Evolutionary conservation across 495 filamentous ascomycete species (phyloP), one percentile per base, ranked within the genome.

Genomic region (Aspergillus sparsus): DNA sequence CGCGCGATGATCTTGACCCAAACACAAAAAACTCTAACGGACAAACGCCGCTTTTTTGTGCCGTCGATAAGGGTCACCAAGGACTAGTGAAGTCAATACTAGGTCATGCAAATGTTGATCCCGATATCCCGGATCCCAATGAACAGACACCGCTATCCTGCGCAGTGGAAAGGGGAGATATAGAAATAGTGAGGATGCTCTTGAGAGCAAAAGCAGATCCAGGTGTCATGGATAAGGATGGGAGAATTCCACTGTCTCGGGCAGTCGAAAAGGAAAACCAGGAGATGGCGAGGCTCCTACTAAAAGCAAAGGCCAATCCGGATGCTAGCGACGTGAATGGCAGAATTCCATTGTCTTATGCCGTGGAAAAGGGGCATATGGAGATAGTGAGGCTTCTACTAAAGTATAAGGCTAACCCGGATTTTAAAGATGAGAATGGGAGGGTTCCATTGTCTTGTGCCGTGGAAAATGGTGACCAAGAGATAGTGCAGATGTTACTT

Each of bases 401-500:
- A 3, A 63, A 63, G 47, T 52, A 56, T 16, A 55, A 52, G 34
- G 62, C 62, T 16, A 46, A 63, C 49, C 44, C 57, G 2, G 49
- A 63, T 44, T 9, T 60, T 13, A 46, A 49, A 33, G 62, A 63
- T 42, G 46, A 57, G 36, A 42, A 47, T 18, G 62, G 62, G 4
- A 53, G 35, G 12, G 32, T 55, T 11, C 56, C 62, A 3, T 42
- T 63, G 57, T 55, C 57, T 18, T 51, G 44, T 8, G 62, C 62
- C 8, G 68, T 73, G 35, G 53, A 62, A 31, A 63, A 59, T 8
- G 71, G 68, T 7, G 61, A 76, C 18, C 57, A 64, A 45, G 49
- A 53, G 3, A 64, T 74, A n/a, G 65, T 78, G 2, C 57, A 63
- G 49, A 57, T 68, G 36, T 51, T 77, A 10, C 61, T 77, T 8